A percentile compares a stretch with the other conserved stretches of the same genome.
Conservation (phyloP, 495 filamentous ascomycete species). For the Filosporella fistucella region DNA sequence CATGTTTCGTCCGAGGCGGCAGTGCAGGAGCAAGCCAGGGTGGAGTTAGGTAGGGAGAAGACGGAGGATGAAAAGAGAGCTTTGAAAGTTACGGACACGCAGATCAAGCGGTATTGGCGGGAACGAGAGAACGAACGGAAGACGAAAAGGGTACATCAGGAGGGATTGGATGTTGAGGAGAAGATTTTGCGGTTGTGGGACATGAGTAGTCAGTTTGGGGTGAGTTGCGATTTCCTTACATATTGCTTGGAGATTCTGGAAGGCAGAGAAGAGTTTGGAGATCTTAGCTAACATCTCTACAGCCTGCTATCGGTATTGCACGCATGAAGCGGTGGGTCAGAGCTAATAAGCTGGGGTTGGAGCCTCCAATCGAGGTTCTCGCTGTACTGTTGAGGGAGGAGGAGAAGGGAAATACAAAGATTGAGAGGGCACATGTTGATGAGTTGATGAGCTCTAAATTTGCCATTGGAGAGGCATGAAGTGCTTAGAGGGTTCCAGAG, state of each 20-base stretch:
- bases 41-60: slow-evolving; percentile 26
- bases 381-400: slow-evolving; percentile 75
- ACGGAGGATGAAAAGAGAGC: slow-evolving; percentile 45
- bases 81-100: slow-evolving; percentile 51
- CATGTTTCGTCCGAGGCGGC: slow-evolving; percentile 20
- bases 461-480: slow-evolving; percentile 21
- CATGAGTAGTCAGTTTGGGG: slow-evolving; percentile 81
- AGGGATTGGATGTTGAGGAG: slow-evolving; percentile 66
- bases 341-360: slow-evolving; percentile 70
- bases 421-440: slow-evolving; percentile 74
- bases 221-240: slow-evolving; percentile 41
- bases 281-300: no score
- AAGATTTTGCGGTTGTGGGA: slow-evolving; percentile 88
- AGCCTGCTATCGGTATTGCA: slow-evolving; percentile 87
- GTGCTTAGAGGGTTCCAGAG: background rate
- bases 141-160: slow-evolving; percentile 64
- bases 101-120: slow-evolving; percentile 71
- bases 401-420: slow-evolving; percentile 39
- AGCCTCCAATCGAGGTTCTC: slow-evolving; percentile 89
- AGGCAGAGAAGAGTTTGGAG: no score
- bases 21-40: slow-evolving; percentile 19
- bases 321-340: slow-evolving; percentile 84
- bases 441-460: slow-evolving; percentile 58
- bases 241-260: no score
- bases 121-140: slow-evolving; percentile 55